These are phyloP conservation scores for Boletus sensibilis DNA, from an alignment of 768 basidiomycete genomes.

Conservation along the genomic window DNA sequence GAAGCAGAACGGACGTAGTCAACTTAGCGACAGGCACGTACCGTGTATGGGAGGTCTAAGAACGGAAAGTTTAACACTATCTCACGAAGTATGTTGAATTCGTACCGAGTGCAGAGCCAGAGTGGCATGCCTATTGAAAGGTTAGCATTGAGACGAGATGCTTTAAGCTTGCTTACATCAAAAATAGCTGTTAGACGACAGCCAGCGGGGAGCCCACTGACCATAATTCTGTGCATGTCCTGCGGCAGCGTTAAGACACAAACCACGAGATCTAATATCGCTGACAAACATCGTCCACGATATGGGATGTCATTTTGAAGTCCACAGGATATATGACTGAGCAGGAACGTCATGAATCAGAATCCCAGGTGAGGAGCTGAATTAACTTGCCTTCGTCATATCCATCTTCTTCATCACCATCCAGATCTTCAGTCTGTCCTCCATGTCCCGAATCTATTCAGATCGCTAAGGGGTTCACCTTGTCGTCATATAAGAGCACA, in stretches of 20 bases:
- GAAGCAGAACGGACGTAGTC: background rate
- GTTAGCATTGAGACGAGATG: background rate
- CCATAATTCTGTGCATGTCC: slow-evolving; percentile 79
- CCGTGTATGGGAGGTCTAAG: slow-evolving; percentile 67
- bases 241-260: slow-evolving; percentile 26
- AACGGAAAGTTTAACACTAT: background rate
- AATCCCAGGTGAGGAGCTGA: slow-evolving; percentile 5
- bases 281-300: slow-evolving; percentile 83
- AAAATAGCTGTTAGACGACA: slow-evolving; percentile 87
- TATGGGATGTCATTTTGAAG: slow-evolving; percentile 62
- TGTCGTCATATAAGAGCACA: slow-evolving; percentile 17
- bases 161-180: slow-evolving; percentile 51
- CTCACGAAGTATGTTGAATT: background rate
- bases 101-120: slow-evolving; percentile 81
- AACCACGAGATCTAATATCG: background rate
- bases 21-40: slow-evolving; percentile 30
- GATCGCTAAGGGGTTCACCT: background rate
- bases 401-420: slow-evolving; percentile 86
- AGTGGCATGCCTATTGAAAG: slow-evolving; percentile 70
- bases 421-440: slow-evolving; percentile 79
- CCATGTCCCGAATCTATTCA: slow-evolving; percentile 86
- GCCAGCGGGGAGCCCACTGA: slow-evolving; percentile 74
- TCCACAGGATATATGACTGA: slow-evolving; percentile 87
- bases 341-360: background rate
- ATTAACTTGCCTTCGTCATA: slow-evolving; percentile 63